Evolutionary conservation across 2,329 filamentous ascomycete genomes (phyloP), one percentile per base, ranked within the genome.

Genomic region (Lachnellula hyalina): DNA sequence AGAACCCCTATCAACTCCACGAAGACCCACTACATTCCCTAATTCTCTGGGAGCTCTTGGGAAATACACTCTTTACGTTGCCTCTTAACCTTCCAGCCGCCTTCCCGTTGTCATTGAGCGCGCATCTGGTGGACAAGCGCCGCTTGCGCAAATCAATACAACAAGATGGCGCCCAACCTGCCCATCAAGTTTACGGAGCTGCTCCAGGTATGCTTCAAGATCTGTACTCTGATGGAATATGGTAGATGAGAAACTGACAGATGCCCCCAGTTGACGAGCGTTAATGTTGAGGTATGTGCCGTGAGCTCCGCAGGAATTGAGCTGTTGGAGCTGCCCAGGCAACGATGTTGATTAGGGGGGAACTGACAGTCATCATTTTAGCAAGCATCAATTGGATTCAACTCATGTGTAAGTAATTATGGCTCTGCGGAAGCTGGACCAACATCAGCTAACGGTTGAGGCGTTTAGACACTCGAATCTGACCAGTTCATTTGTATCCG

Each of bases 401-500:
- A 92, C 74, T 87, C 87, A 72, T 92, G 88, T 78, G 87, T 92
- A 81, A 76, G 85, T 80, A 52, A 42, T 54, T 51, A 54, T 55
- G 52, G 53, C 54, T 54, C 49, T 58, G 19, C 28, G 4, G 46
- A 38, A 49, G 52, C 34, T 58, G 47, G 40, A 11, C 23, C 49
- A 7, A 36, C 17, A 41, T 15, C 45, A 56, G 23, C 60, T 53
- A 40, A 56, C 58, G 55, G 47, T 53, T 32, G 41, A 53, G 57
- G 62, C 51, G 47, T 54, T 65, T 66, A 96, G 92, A 99, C 94
- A 73, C 83, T 99, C 77, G 94, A 99, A 81, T 99, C 94, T 71
- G 94, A 99, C 75, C 83, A 87, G 71, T 99, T 87, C 75, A 89
- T 99, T 68, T 99, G 94, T 75, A 87, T 99, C 70, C 89, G 94